Evolutionary conservation across 2,329 filamentous ascomycete genomes (phyloP).

Genomic region (Aspergillus oerlinghausenensis): DNA sequence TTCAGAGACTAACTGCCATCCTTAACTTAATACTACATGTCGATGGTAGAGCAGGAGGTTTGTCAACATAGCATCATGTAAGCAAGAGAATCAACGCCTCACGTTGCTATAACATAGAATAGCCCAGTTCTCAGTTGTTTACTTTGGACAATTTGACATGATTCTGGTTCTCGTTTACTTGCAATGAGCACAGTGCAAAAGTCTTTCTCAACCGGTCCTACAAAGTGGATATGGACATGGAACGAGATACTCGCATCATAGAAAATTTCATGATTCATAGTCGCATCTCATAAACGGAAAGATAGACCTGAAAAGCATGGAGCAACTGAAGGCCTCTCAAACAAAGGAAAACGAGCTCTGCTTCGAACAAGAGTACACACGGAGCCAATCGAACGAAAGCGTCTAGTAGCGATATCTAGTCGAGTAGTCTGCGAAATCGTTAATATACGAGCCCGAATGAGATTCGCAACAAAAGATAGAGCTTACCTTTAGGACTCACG

Average conservation of each 20-base stretch:
- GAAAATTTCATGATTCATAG: not conserved
- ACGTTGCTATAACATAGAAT: too few relatives aligned
- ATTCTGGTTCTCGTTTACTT: not conserved
- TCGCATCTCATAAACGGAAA: not conserved
- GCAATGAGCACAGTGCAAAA: not conserved
- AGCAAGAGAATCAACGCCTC: too few relatives aligned
- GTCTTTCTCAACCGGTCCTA: not conserved
- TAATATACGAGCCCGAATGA: not conserved
- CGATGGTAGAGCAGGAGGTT: too few relatives aligned
- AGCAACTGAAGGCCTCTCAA: not conserved
- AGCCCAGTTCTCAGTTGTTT: too few relatives aligned
- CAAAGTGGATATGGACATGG: not conserved
- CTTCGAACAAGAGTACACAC: not conserved
- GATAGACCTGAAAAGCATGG: not conserved
- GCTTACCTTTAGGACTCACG: constrained; percentile 80
- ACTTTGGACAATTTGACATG: too few relatives aligned
- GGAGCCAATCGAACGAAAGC: not conserved
- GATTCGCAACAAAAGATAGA: not conserved
- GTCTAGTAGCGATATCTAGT: constrained; percentile 63
- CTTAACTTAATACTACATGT: too few relatives aligned
- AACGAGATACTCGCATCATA: not conserved
- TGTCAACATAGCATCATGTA: too few relatives aligned
- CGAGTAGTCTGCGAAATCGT: constrained; percentile 49
- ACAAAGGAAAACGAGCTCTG: not conserved
- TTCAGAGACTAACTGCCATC: too few relatives aligned